Conservation (phyloP, 2,329 filamentous ascomycete species). For the Teratosphaeria gauchensis region DNA sequence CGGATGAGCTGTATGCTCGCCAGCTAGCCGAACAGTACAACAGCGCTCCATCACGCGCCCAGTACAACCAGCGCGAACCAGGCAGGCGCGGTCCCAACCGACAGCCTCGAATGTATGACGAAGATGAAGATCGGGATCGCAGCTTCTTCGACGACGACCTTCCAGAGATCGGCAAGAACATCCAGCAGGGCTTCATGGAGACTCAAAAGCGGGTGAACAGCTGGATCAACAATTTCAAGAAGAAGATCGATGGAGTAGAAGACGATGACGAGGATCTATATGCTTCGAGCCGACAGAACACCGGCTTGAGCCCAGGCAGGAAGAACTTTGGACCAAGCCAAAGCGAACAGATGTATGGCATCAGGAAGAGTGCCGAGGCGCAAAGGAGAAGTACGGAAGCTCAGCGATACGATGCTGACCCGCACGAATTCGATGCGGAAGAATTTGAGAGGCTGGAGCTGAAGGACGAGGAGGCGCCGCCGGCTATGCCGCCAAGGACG, state of each 20-base stretch:
- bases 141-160: conserved; percentile 96
- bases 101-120: conserved; percentile 41
- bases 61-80: conserved; percentile 28
- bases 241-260: conserved; percentile 85
- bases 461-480: conserved; percentile 48
- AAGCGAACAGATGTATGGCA: conserved; percentile 31
- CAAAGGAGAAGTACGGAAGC: conserved; percentile 67
- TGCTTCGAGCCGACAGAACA: conserved; percentile 15
- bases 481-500: conserved; percentile 38
- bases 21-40: conserved; percentile 87
- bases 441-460: conserved; percentile 58
- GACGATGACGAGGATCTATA: conserved; percentile 56
- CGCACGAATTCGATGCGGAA: conserved; percentile 79
- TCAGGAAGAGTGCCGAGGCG: conserved; percentile 21
- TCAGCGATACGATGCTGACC: conserved; percentile 89
- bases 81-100: conserved; percentile 26
- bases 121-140: conserved; percentile 57
- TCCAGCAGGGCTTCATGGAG: conserved; percentile 88
- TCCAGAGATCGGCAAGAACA: conserved; percentile 82
- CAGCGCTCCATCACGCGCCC: conserved; percentile 1
- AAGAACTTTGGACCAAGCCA: conserved; percentile 29
- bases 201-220: conserved; percentile 87
- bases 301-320: conserved; percentile 21
- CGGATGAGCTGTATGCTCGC: conserved; percentile 83
- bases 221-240: conserved; percentile 86